Evolutionary conservation across 345 rosid species (phyloP).

Genomic region (Euphorbia peplus): DNA sequence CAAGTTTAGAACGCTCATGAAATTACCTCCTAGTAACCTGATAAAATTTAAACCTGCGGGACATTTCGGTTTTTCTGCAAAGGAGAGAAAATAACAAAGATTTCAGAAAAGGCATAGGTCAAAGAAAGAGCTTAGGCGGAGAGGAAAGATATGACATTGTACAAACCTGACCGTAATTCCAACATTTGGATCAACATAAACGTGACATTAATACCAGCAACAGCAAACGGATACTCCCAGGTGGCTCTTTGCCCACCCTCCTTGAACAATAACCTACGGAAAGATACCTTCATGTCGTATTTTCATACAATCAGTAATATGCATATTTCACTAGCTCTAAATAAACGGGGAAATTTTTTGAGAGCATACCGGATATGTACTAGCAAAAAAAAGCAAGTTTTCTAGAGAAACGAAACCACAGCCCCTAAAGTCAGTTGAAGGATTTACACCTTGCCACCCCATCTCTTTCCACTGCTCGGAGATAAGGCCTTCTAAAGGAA

Average conservation of each 20-base stretch:
- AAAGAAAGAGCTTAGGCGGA: background rate
- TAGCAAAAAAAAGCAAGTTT: conserved; percentile 82
- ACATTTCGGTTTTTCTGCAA: conserved; percentile 76
- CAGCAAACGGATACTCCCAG: conserved; percentile 99
- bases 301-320: conserved; percentile 45
- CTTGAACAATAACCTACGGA: conserved; percentile 87
- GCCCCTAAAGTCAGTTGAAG: conserved; percentile 95
- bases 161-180: conserved; percentile 66
- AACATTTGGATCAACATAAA: conserved; percentile 95
- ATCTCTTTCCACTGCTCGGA: conserved; percentile 98
- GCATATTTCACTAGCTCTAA: conserved; percentile 10
- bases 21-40: conserved; percentile 83
- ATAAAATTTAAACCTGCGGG: conserved; percentile 72
- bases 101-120: background rate
- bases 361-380: conserved; percentile 71
- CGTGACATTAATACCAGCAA: conserved; percentile 92
- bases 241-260: conserved; percentile 76
- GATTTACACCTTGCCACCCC: conserved; percentile 99
- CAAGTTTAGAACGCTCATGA: background rate
- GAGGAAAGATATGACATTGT: background rate
- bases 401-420: conserved; percentile 87
- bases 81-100: conserved; percentile 6
- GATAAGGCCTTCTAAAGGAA: conserved; percentile 58
- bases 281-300: conserved; percentile 80
- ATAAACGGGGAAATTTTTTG: conserved; percentile 6